A percentile compares a stretch with the other conserved stretches of the same genome.
Evolutionary conservation across 495 filamentous ascomycete species (phyloP).

Genomic region (Penicillium steckii): DNA sequence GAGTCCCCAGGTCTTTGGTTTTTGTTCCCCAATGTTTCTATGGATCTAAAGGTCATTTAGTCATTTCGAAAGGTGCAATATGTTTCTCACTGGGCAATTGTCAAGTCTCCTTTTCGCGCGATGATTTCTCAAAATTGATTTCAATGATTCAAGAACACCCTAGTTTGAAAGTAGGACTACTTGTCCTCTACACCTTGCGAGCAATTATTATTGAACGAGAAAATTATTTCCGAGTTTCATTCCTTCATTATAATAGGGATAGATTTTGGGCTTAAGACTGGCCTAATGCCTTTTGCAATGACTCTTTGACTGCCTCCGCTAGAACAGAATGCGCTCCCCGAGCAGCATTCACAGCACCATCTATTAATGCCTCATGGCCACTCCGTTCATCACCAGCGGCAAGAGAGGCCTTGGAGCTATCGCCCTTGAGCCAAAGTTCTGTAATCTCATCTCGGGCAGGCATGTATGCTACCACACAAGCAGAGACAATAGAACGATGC

Average conservation of each 20-base stretch:
- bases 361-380: constrained; percentile 54
- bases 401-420: constrained; percentile 43
- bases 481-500: constrained; percentile 65
- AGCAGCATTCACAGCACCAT: constrained; percentile 65
- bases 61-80: too few relatives aligned
- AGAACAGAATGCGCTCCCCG: constrained; percentile 57
- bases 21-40: too few relatives aligned
- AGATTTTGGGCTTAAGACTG: constrained; percentile 4
- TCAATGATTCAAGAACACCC: too few relatives aligned
- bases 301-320: constrained; percentile 56
- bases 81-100: too few relatives aligned
- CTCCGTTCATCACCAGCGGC: constrained; percentile 27
- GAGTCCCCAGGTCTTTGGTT: too few relatives aligned
- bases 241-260: constrained; percentile 19
- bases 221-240: constrained; percentile 5
- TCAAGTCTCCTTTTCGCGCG: too few relatives aligned
- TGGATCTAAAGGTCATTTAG: too few relatives aligned
- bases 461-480: constrained; percentile 89
- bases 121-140: too few relatives aligned
- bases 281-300: constrained; percentile 35
- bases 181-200: not conserved
- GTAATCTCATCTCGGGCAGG: constrained; percentile 87
- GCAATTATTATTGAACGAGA: constrained; percentile 4
- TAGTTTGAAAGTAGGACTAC: too few relatives aligned
- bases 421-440: constrained; percentile 89